These are phyloP conservation scores for Jamesozyma jinghongensis DNA, from an alignment of 805 yeast genomes.

Conservation along the genomic window DNA sequence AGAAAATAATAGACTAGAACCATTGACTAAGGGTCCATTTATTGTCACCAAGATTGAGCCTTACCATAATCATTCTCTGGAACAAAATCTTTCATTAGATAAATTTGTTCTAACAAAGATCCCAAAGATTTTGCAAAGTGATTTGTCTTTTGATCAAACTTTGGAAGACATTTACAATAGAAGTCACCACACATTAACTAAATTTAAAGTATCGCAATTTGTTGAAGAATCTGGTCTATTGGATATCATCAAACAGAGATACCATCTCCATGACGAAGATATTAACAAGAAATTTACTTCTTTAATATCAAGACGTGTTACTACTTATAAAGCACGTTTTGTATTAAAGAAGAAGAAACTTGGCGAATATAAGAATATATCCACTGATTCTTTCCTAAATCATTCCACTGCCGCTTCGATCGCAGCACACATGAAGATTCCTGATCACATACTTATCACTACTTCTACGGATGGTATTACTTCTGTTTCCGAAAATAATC, in stretches of 20 bases:
- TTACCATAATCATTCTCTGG: conserved; percentile 29
- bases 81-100: conserved; percentile 24
- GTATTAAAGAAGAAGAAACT: conserved; percentile 28
- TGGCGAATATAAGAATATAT: conserved; percentile 21
- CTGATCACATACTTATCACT: background rate
- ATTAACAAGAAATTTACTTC: conserved; percentile 25
- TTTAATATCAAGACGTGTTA: conserved; percentile 28
- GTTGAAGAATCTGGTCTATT: conserved; percentile 29
- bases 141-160: conserved; percentile 27
- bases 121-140: conserved; percentile 27
- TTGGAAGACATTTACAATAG: conserved; percentile 26
- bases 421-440: background rate
- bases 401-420: background rate
- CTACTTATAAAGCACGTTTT: conserved; percentile 30
- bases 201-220: conserved; percentile 28
- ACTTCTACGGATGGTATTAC: too few species aligned
- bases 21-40: conserved; percentile 22
- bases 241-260: conserved; percentile 24
- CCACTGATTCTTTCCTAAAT: conserved; percentile 2
- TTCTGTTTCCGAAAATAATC: too few species aligned
- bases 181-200: conserved; percentile 25
- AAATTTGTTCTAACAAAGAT: conserved; percentile 29
- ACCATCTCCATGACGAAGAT: conserved; percentile 25
- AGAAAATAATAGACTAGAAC: conserved; percentile 7
- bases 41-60: conserved; percentile 30